Evolutionary conservation across 2,329 filamentous ascomycete species (phyloP).

Genomic region (Furcasterigmium furcatum): DNA sequence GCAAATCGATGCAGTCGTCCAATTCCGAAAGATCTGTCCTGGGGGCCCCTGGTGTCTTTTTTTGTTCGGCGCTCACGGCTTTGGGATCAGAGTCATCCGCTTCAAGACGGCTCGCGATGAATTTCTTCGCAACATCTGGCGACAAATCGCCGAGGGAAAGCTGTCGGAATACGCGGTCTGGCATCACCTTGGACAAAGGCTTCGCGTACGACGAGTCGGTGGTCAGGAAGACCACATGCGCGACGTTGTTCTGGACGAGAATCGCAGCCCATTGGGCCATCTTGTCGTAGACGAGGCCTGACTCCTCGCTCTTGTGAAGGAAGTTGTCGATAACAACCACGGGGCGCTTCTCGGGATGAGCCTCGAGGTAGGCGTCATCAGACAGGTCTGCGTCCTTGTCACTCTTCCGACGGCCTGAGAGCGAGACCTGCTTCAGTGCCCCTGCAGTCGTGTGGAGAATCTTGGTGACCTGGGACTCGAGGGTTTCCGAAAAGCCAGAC

Average conservation of each 20-base stretch:
- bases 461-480: slow-evolving; percentile 85
- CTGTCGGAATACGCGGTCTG: slow-evolving; percentile 85
- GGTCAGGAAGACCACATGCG: slow-evolving; percentile 92
- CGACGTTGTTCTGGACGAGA: slow-evolving; percentile 81
- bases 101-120: slow-evolving; percentile 80
- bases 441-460: slow-evolving; percentile 81
- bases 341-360: slow-evolving; percentile 78
- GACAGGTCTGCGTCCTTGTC: slow-evolving; percentile 70
- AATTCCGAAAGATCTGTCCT: slow-evolving; percentile 62
- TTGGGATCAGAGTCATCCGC: slow-evolving; percentile 26
- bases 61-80: slow-evolving; percentile 18
- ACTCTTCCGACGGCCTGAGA: slow-evolving; percentile 65
- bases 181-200: slow-evolving; percentile 79
- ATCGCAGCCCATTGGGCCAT: slow-evolving; percentile 87
- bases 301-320: slow-evolving; percentile 71
- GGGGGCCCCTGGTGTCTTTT: slow-evolving; percentile 9
- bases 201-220: slow-evolving; percentile 88
- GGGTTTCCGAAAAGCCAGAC: slow-evolving; percentile 87
- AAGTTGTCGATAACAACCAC: slow-evolving; percentile 93
- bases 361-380: slow-evolving; percentile 86
- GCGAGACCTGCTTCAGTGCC: slow-evolving; percentile 74
- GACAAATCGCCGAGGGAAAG: slow-evolving; percentile 84
- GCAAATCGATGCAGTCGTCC: slow-evolving; percentile 73
- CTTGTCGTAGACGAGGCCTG: slow-evolving; percentile 69
- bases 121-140: slow-evolving; percentile 81